Evolutionary conservation across 768 basidiomycete genomes (phyloP).

Genomic region (Calvatia gigantea): DNA sequence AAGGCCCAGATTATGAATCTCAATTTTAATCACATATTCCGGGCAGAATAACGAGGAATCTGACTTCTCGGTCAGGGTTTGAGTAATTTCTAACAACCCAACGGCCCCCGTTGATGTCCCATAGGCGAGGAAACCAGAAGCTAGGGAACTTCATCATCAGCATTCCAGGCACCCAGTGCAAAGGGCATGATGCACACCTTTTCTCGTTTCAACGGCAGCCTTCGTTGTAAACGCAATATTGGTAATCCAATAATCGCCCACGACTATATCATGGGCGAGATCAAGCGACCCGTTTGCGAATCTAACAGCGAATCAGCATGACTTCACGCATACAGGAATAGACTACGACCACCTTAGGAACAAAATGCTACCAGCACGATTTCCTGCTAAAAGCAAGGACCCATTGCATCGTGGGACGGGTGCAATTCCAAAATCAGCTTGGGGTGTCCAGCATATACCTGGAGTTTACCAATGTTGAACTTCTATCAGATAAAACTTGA

Average conservation of each 20-base stretch:
- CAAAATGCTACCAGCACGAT: constrained; percentile 56
- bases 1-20: constrained; percentile 24
- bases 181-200: constrained; percentile 33
- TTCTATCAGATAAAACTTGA: neutral
- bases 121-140: constrained; percentile 55
- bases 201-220: constrained; percentile 31
- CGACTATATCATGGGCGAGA: constrained; percentile 31
- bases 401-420: constrained; percentile 51
- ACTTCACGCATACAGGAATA: neutral
- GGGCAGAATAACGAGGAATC: constrained; percentile 26
- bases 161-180: neutral
- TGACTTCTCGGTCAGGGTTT: constrained; percentile 31
- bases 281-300: neutral
- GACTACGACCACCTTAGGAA: constrained; percentile 43
- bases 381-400: constrained; percentile 70
- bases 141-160: constrained; percentile 31
- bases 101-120: constrained; percentile 56
- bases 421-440: constrained; percentile 49
- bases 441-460: constrained; percentile 73
- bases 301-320: neutral
- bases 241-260: constrained; percentile 62
- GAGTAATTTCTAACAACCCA: constrained; percentile 50
- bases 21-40: constrained; percentile 30
- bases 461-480: neutral
- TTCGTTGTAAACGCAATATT: constrained; percentile 61